Conservation (phyloP, 768 basidiomycete species). For the Gloeophyllum trabeum region DNA sequence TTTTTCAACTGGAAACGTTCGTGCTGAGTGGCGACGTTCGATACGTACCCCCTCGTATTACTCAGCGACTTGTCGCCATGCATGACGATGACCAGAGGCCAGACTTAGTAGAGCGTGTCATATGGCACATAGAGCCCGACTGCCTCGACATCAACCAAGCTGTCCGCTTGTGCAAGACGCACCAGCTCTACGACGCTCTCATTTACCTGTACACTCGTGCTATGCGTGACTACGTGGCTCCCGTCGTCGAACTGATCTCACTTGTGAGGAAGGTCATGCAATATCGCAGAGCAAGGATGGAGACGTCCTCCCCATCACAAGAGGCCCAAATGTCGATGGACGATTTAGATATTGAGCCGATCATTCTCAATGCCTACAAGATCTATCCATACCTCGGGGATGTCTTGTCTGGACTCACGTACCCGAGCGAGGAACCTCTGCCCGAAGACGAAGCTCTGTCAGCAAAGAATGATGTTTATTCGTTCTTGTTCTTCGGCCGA, state of each 20-base stretch:
- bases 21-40: conserved; percentile 65
- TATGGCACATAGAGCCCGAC: conserved; percentile 92
- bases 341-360: conserved; percentile 33
- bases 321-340: conserved; percentile 10
- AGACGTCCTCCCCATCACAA: background rate
- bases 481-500: conserved; percentile 76
- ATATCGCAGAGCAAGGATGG: conserved; percentile 27
- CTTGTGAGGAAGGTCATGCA: conserved; percentile 63
- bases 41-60: conserved; percentile 76
- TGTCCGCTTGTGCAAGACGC: conserved; percentile 71
- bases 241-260: conserved; percentile 73
- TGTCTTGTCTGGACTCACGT: conserved; percentile 70
- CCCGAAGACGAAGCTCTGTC: conserved; percentile 47
- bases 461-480: conserved; percentile 69
- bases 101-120: conserved; percentile 75
- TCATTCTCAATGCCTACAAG: conserved; percentile 76
- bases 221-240: conserved; percentile 79
- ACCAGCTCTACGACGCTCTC: conserved; percentile 85
- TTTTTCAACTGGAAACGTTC: conserved; percentile 72
- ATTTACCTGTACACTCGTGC: conserved; percentile 91
- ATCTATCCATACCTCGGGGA: conserved; percentile 83
- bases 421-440: conserved; percentile 75
- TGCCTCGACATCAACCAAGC: conserved; percentile 92
- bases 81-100: conserved; percentile 64
- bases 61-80: conserved; percentile 70